Evolutionary conservation across 345 rosid species (phyloP).

Genomic region (Lepidium aucheri): DNA sequence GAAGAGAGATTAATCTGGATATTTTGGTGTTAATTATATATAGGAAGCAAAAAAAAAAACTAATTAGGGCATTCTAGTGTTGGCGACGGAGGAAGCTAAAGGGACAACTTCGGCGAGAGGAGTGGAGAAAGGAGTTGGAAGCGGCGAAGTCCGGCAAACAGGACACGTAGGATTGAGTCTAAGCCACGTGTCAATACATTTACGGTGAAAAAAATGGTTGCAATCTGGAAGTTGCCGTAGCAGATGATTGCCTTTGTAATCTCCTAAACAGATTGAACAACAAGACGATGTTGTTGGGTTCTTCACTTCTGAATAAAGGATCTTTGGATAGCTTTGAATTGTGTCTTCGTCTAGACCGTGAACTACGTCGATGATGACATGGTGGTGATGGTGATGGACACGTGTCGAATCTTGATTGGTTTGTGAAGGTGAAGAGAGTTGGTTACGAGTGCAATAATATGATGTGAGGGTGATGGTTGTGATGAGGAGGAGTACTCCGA

Average conservation of each 20-base stretch:
- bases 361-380: constrained; percentile 28
- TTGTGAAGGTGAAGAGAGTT: constrained; percentile 17
- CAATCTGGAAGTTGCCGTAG: constrained; percentile 70
- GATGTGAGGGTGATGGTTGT: constrained; percentile 45
- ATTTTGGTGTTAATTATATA: background rate
- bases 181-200: constrained; percentile 87
- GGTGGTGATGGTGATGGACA: constrained; percentile 11
- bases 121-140: constrained; percentile 68
- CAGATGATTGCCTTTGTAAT: constrained; percentile 49
- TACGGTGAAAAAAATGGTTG: constrained; percentile 63
- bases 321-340: constrained; percentile 62
- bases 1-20: background rate
- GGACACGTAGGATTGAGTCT: constrained; percentile 73
- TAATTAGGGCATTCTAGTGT: constrained; percentile 35
- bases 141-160: constrained; percentile 67
- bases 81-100: constrained; percentile 33
- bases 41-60: background rate
- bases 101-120: constrained; percentile 85
- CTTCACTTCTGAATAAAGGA: constrained; percentile 60
- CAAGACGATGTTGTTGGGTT: constrained; percentile 44
- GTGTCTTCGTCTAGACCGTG: constrained; percentile 68
- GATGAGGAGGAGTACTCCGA: constrained; percentile 43
- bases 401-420: constrained; percentile 8
- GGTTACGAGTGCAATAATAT: constrained; percentile 38
- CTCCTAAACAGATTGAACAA: constrained; percentile 81